Percentiles rank a stretch among this genome's conserved stretches.
These are phyloP conservation scores for Coccomyxa subellipsoidea DNA, from an alignment of 163 green algal species.

Conservation along the genomic window DNA sequence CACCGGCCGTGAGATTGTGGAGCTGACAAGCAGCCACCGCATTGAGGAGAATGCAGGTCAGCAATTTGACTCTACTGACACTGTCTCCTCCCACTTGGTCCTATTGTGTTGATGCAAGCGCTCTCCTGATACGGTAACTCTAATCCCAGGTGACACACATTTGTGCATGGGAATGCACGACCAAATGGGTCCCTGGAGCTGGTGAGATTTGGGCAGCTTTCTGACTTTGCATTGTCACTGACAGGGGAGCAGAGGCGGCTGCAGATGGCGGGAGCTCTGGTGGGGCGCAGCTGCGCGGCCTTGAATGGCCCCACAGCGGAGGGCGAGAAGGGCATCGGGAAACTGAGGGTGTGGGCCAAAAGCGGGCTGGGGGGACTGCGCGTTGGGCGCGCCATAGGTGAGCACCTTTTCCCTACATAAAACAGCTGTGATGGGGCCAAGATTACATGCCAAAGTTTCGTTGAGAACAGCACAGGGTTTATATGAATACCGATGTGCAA, in stretches of 20 bases:
- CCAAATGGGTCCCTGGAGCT: too few relatives aligned
- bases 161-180: not conserved
- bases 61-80: too few relatives aligned
- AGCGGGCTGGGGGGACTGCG: slow-evolving; percentile 62
- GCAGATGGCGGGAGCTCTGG: not conserved
- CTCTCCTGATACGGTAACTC: not conserved
- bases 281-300: not conserved
- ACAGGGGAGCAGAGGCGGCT: slow-evolving; percentile 51
- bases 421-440: not conserved
- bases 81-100: not conserved
- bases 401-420: not conserved
- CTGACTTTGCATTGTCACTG: not conserved
- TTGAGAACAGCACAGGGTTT: not conserved
- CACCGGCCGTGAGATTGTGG: slow-evolving; percentile 48
- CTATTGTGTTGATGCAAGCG: not conserved
- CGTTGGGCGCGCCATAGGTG: slow-evolving; percentile 72
- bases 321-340: slow-evolving; percentile 60
- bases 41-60: slow-evolving; percentile 43
- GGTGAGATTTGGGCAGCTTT: not conserved
- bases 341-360: slow-evolving; percentile 79
- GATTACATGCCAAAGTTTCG: too few relatives aligned
- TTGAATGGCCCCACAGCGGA: not conserved
- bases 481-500: too few relatives aligned
- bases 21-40: slow-evolving; percentile 59
- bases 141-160: not conserved